Base-by-base conservation (phyloP, 257 asterid genomes). In the Verbascum thapsus region DNA sequence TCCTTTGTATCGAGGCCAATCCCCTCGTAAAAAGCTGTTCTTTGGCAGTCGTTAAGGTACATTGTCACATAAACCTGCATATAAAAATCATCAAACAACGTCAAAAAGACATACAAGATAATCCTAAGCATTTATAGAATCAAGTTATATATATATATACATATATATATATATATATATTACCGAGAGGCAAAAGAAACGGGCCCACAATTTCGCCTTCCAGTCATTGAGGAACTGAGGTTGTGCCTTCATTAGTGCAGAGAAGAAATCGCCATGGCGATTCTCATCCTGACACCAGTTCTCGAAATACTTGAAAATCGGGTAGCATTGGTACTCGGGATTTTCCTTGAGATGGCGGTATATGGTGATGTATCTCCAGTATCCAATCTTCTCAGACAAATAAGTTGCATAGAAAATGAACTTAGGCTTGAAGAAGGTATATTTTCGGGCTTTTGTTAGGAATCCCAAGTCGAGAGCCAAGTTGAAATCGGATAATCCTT, bases 241-340 rank as follows among this genome's bases (percentile, higher is more conserved):
- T 64, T 94, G 99, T 3, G 99, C 99, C 83, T 94, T 94, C 97
- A 94, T 87, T 84, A 94, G 72, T 0, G 99, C 97, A 10, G 97
- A 90, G 95, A 94, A 94, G 90, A 94, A 94, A 79, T 94, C 99
- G 11, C 99, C 99, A 3, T 94, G 99, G 67, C 99, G 96, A 65
- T 94, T 90, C 90, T 94, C 99, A 58, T 94, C 99, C 76, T 94
- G 97, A 81, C 99, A 94, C 99, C 99, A 94, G 88, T 94, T 94
- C 90, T 94, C 97, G 0, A 94, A 94, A 92, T 94, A 94, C 30
- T 94, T 90, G 92, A 94, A 94, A 68, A 94, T 94, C 0, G 99
- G 99, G 63, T 94, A 94, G 73, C 96, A 90, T 53, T 83, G 95
- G 78, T 77, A 94, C 57, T 94, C 95, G 0, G 97, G 97, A 61